phyloP scores from a whole-genome alignment of 148 eudicot species.

The Vaccinium corymbosum region DNA sequence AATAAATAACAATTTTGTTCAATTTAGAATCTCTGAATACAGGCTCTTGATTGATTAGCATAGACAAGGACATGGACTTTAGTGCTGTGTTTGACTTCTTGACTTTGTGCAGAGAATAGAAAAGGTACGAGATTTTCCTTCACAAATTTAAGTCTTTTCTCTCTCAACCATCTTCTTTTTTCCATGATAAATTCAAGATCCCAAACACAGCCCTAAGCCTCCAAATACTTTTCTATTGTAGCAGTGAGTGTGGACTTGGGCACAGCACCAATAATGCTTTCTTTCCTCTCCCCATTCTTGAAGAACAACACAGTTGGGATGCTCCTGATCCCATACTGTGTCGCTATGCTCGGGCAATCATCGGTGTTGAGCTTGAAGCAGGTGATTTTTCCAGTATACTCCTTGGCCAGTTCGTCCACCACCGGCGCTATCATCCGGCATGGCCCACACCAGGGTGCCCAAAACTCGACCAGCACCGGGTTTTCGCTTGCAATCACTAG shows the following conservation, averaged over 20 bases:
- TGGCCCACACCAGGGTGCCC: constrained; percentile 87
- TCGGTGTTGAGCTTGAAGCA: constrained; percentile 74
- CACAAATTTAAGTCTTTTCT: neutral
- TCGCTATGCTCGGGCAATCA: constrained; percentile 53
- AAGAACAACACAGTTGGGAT: constrained; percentile 65
- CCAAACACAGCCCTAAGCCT: constrained; percentile 6
- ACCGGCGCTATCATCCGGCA: constrained; percentile 63
- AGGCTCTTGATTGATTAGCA: neutral
- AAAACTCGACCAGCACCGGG: constrained; percentile 65
- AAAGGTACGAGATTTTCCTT: neutral
- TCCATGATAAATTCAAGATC: neutral
- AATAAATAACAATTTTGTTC: neutral
- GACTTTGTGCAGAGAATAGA: neutral
- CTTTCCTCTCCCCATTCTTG: constrained; percentile 64
- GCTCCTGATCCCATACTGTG: constrained; percentile 56
- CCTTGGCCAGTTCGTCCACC: constrained; percentile 67
- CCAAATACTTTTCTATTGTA: constrained; percentile 56
- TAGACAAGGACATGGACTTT: neutral
- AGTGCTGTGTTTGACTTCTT: neutral
- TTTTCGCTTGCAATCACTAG: constrained; percentile 40
- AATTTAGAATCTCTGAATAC: neutral
- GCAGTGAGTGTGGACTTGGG: constrained; percentile 52
- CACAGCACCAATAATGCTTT: constrained; percentile 64
- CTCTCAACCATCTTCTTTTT: neutral
- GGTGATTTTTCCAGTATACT: constrained; percentile 48